phyloP scores from a whole-genome alignment of 495 filamentous ascomycete species.

The Aspergillus steynii region DNA sequence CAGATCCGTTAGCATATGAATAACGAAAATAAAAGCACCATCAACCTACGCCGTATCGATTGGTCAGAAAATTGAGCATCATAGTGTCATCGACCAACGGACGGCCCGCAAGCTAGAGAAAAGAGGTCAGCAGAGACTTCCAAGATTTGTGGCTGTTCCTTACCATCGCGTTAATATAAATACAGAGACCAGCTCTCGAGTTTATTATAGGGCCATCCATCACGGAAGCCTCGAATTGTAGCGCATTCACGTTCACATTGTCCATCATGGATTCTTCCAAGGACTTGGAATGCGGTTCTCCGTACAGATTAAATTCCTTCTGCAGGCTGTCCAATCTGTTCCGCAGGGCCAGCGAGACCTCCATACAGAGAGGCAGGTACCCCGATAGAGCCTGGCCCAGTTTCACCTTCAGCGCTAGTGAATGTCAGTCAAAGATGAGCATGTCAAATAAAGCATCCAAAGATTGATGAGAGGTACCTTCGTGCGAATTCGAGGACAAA shows the following conservation, averaged over 20 bases:
- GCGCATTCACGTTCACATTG: conserved; percentile 44
- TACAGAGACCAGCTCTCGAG: conserved; percentile 85
- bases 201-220: conserved; percentile 68
- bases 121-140: neutral
- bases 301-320: conserved; percentile 47
- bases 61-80: conserved; percentile 75
- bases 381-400: conserved; percentile 42
- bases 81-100: conserved; percentile 81
- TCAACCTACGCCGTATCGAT: conserved; percentile 69
- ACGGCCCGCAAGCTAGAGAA: conserved; percentile 67
- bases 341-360: conserved; percentile 40
- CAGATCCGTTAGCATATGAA: conserved; percentile 1
- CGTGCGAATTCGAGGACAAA: conserved; percentile 36
- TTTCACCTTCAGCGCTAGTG: conserved; percentile 36
- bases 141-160: conserved; percentile 1
- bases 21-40: neutral
- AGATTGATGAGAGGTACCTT: conserved; percentile 28
- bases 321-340: conserved; percentile 46
- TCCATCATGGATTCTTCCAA: conserved; percentile 42
- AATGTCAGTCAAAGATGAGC: conserved; percentile 8
- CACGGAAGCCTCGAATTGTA: conserved; percentile 55
- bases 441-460: neutral
- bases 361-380: conserved; percentile 45
- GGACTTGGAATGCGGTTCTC: conserved; percentile 34
- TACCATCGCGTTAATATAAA: conserved; percentile 88